These are phyloP conservation scores for Penicillium samsonianum DNA, from an alignment of 495 filamentous ascomycete species.

Conservation along the genomic window DNA sequence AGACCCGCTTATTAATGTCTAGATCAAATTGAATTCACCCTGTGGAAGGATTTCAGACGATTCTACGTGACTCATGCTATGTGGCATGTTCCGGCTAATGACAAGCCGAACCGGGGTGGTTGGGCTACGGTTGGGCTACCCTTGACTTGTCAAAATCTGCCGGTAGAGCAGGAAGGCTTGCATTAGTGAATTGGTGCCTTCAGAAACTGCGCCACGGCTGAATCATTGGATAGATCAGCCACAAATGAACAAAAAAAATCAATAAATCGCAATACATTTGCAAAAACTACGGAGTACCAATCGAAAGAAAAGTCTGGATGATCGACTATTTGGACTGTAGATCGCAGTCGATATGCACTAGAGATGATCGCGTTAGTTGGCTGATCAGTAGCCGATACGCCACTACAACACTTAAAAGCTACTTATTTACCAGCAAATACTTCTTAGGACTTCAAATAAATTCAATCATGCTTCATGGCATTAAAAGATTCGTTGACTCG, in stretches of 20 bases:
- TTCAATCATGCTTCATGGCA: constrained; percentile 9
- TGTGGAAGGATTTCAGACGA: background rate
- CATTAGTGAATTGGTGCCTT: background rate
- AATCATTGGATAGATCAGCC: background rate
- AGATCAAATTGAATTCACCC: background rate
- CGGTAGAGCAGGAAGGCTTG: background rate
- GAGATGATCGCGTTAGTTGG: background rate
- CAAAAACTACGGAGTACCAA: no score
- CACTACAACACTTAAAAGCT: background rate
- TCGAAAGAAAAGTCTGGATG: no score
- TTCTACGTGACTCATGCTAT: background rate
- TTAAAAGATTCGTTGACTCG: constrained; percentile 21
- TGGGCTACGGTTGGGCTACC: background rate
- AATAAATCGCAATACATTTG: background rate
- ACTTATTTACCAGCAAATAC: background rate
- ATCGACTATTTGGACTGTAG: background rate
- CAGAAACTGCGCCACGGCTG: background rate
- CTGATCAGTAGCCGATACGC: background rate
- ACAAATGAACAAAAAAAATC: background rate
- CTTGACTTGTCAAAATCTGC: background rate
- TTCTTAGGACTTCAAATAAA: background rate
- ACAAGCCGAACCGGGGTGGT: background rate
- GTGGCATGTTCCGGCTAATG: background rate
- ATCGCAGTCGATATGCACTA: background rate
- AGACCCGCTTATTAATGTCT: background rate